Conservation (phyloP, 495 filamentous ascomycete species). For the Penicillium pancosmium region DNA sequence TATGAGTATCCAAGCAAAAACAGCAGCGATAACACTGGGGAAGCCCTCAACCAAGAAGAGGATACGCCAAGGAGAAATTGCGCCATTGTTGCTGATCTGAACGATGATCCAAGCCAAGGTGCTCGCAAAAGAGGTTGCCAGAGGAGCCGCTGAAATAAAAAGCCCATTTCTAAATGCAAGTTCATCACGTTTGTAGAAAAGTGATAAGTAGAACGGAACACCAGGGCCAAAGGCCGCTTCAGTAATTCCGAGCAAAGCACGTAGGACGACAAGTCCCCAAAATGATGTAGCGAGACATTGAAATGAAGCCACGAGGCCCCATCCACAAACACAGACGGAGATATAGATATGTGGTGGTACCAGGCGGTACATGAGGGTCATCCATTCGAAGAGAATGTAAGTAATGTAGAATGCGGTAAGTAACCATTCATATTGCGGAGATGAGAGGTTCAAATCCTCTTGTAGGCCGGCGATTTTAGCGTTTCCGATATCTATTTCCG, state of each 20-base stretch:
- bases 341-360: conserved; percentile 63
- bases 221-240: conserved; percentile 66
- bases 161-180: conserved; percentile 63
- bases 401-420: conserved; percentile 69
- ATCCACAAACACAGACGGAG: conserved; percentile 45
- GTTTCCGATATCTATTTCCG: conserved; percentile 70
- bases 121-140: conserved; percentile 72
- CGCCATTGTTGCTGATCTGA: conserved; percentile 47
- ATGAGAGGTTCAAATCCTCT: conserved; percentile 61
- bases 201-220: conserved; percentile 63
- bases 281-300: conserved; percentile 68
- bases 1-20: conserved; percentile 54
- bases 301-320: conserved; percentile 68
- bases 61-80: conserved; percentile 61
- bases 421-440: conserved; percentile 66
- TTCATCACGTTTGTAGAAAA: conserved; percentile 63
- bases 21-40: conserved; percentile 59
- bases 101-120: conserved; percentile 62
- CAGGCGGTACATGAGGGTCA: conserved; percentile 63
- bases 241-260: conserved; percentile 57
- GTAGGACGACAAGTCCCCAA: conserved; percentile 42
- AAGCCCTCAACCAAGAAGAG: conserved; percentile 66
- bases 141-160: conserved; percentile 63
- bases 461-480: conserved; percentile 74
- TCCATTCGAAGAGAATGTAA: conserved; percentile 77